These are phyloP conservation scores for Russula olivacea DNA, from an alignment of 768 basidiomycete genomes.

Conservation along the genomic window DNA sequence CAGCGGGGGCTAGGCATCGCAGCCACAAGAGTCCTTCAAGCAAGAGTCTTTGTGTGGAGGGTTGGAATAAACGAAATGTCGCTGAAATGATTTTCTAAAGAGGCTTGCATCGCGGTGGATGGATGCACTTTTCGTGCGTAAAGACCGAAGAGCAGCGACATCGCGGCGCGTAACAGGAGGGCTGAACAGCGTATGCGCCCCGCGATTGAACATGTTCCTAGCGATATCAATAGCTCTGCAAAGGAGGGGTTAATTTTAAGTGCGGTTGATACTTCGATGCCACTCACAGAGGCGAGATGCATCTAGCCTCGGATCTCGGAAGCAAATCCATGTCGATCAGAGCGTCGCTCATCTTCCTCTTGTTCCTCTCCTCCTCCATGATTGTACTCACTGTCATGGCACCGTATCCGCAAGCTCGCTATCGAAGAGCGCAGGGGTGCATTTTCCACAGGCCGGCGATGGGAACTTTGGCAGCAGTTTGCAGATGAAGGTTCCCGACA, in stretches of 20 bases:
- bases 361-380: not conserved
- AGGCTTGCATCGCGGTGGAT: too few species aligned
- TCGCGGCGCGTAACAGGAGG: not conserved
- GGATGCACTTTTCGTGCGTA: not conserved
- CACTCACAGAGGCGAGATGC: not conserved
- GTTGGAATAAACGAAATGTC: not conserved
- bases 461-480: not conserved
- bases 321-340: conserved; percentile 2
- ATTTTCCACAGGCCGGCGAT: not conserved
- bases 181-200: not conserved
- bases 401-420: not conserved
- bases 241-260: too few species aligned
- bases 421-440: not conserved
- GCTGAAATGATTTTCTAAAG: too few species aligned
- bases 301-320: conserved; percentile 8
- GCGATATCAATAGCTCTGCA: not conserved
- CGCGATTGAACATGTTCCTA: not conserved
- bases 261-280: not conserved
- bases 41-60: not conserved
- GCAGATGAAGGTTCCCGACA: not conserved
- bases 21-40: not conserved
- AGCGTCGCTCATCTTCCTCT: not conserved
- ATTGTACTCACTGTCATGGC: too few species aligned
- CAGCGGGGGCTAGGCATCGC: not conserved
- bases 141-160: not conserved